A percentile compares a stretch with the other conserved stretches of the same genome.
These are phyloP conservation scores for Talaromyces sp. DNA, from an alignment of 2,329 filamentous ascomycete species.

Conservation along the genomic window DNA sequence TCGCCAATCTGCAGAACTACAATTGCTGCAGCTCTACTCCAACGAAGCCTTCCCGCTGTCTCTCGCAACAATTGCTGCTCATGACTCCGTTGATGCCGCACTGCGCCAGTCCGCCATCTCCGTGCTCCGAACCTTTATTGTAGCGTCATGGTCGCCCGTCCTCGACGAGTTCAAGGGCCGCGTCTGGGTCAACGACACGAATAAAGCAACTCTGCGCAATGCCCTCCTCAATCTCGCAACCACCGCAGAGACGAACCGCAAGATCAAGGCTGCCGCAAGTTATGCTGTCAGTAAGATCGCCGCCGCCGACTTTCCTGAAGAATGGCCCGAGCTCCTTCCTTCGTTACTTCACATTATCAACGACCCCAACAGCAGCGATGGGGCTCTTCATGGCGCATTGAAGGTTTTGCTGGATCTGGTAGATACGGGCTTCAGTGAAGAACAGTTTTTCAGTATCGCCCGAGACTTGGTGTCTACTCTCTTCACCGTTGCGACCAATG, in stretches of 20 bases:
- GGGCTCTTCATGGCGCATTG: constrained; percentile 83
- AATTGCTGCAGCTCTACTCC: constrained; percentile 69
- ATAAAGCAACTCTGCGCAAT: constrained; percentile 71
- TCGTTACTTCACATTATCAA: constrained; percentile 72
- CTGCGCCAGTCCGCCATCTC: constrained; percentile 82
- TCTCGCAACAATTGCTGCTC: constrained; percentile 76
- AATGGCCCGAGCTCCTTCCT: constrained; percentile 88
- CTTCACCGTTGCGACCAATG: constrained; percentile 76
- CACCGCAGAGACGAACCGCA: constrained; percentile 71
- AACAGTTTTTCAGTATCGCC: constrained; percentile 90
- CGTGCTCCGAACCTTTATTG: constrained; percentile 77
- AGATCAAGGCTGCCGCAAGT: constrained; percentile 85
- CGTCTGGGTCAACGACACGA: constrained; percentile 68
- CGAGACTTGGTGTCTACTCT: constrained; percentile 79
- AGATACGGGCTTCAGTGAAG: constrained; percentile 88
- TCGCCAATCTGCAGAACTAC: constrained; percentile 82
- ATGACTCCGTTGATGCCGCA: constrained; percentile 68
- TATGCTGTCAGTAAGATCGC: constrained; percentile 92
- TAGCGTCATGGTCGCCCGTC: constrained; percentile 76
- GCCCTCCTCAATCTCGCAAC: constrained; percentile 75
- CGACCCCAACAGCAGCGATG: constrained; percentile 66
- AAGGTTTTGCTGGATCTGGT: constrained; percentile 86
- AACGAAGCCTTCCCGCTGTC: constrained; percentile 72
- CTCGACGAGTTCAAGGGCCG: constrained; percentile 69
- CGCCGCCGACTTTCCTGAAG: constrained; percentile 85